These are phyloP conservation scores for Melastoma malabathricum DNA, from an alignment of 345 rosid genomes.

Conservation along the genomic window DNA sequence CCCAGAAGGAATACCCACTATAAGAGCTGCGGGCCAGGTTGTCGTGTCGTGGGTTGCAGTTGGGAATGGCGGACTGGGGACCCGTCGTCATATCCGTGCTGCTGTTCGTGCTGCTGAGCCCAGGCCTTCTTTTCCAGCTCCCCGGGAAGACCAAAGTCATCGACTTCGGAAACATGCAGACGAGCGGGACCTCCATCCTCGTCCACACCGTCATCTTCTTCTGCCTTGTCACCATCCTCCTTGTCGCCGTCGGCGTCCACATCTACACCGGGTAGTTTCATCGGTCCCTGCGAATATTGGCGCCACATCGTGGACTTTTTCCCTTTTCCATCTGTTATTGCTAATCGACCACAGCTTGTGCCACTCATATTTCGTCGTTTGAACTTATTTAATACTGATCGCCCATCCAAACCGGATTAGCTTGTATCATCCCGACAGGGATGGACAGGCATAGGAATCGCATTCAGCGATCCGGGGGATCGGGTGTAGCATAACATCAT, in stretches of 20 bases:
- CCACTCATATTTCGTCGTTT: too few species aligned
- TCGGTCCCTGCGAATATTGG: neutral
- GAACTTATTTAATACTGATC: too few species aligned
- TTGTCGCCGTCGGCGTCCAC: conserved; percentile 57
- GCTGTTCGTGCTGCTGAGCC: conserved; percentile 66
- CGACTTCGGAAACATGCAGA: conserved; percentile 77
- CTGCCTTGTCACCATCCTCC: conserved; percentile 70
- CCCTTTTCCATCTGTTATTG: too few species aligned
- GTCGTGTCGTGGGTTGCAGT: conserved; percentile 5
- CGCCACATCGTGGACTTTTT: too few species aligned
- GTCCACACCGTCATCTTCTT: conserved; percentile 74
- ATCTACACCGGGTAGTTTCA: conserved; percentile 38
- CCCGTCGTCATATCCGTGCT: conserved; percentile 76
- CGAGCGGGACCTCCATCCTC: conserved; percentile 59
- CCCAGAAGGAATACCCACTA: conserved; percentile 1
- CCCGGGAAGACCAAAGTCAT: conserved; percentile 48
- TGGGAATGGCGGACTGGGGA: conserved; percentile 90
- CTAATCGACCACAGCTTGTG: too few species aligned
- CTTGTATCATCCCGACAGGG: too few species aligned
- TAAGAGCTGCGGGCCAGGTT: conserved; percentile 5
- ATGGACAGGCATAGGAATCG: too few species aligned
- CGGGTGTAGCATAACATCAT: too few species aligned
- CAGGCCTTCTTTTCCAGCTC: conserved; percentile 77
- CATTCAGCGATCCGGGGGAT: too few species aligned
- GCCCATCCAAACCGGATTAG: too few species aligned